Conservation (phyloP, 805 yeast species). For the Candida insectorum region DNA sequence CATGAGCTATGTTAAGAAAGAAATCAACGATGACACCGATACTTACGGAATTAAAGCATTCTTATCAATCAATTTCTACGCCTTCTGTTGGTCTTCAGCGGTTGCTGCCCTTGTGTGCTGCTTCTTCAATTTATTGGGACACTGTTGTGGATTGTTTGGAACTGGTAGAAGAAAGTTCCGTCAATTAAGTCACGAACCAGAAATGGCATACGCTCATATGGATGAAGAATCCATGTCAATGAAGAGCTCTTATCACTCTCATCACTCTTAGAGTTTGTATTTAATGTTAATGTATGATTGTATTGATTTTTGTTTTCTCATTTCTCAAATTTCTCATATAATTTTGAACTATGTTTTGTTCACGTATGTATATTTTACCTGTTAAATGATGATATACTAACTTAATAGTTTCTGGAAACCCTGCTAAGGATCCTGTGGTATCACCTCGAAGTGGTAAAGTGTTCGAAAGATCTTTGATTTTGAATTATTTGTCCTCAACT, state of each 20-base stretch:
- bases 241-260: constrained; percentile 4
- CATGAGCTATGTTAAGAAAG: constrained; percentile 45
- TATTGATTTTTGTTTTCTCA: too few species aligned
- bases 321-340: neutral
- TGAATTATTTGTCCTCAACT: constrained; percentile 57
- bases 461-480: constrained; percentile 63
- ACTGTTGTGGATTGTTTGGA: constrained; percentile 38
- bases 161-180: constrained; percentile 28
- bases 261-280: constrained; percentile 3
- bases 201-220: constrained; percentile 22
- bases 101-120: constrained; percentile 39
- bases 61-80: constrained; percentile 51
- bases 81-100: constrained; percentile 62
- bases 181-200: constrained; percentile 15
- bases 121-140: constrained; percentile 35
- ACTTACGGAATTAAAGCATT: constrained; percentile 54
- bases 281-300: neutral
- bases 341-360: constrained; percentile 16
- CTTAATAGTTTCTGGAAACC: constrained; percentile 62
- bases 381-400: constrained; percentile 9
- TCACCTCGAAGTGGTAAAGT: constrained; percentile 69
- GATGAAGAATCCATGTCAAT: constrained; percentile 1
- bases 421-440: constrained; percentile 67
- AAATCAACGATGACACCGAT: constrained; percentile 46
- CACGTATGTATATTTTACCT: constrained; percentile 14